Percentiles rank a stretch among this genome's conserved stretches.
These are phyloP conservation scores for Cryptococcus sp. DNA, from an alignment of 1,284 basidiomycete species.

Conservation along the genomic window DNA sequence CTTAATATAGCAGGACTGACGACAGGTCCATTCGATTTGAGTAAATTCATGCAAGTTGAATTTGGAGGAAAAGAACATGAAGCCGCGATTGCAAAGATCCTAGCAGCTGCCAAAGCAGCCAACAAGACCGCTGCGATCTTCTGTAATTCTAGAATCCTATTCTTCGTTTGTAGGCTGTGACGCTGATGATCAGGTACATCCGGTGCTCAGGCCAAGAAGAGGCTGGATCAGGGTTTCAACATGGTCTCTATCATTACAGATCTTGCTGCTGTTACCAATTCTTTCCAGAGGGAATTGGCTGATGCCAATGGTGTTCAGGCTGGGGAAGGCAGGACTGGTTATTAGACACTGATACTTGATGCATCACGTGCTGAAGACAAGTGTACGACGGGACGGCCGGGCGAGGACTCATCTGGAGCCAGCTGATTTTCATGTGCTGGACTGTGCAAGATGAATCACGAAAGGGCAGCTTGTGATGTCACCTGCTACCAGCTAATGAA, in stretches of 20 bases:
- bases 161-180: background rate
- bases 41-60: slow-evolving; percentile 40
- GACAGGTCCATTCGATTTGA: slow-evolving; percentile 61
- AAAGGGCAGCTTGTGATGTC: too few relatives aligned
- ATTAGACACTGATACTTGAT: slow-evolving; percentile 9
- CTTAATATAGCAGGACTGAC: background rate
- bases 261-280: slow-evolving; percentile 17
- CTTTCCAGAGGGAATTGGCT: slow-evolving; percentile 24
- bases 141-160: slow-evolving; percentile 45
- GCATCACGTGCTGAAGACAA: too few relatives aligned
- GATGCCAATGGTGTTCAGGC: slow-evolving; percentile 9
- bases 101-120: slow-evolving; percentile 54
- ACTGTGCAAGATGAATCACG: too few relatives aligned
- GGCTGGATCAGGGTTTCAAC: slow-evolving; percentile 56
- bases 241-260: slow-evolving; percentile 43
- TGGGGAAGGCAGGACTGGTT: slow-evolving; percentile 13
- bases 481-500: too few relatives aligned
- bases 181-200: slow-evolving; percentile 46
- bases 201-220: slow-evolving; percentile 53
- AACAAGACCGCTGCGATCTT: slow-evolving; percentile 57
- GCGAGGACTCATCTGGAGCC: too few relatives aligned
- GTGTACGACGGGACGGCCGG: too few relatives aligned
- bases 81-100: slow-evolving; percentile 58
- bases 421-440: too few relatives aligned
- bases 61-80: slow-evolving; percentile 48